phyloP scores from a whole-genome alignment of 2,329 filamentous ascomycete genomes.

The Aspergillus versicolor region DNA sequence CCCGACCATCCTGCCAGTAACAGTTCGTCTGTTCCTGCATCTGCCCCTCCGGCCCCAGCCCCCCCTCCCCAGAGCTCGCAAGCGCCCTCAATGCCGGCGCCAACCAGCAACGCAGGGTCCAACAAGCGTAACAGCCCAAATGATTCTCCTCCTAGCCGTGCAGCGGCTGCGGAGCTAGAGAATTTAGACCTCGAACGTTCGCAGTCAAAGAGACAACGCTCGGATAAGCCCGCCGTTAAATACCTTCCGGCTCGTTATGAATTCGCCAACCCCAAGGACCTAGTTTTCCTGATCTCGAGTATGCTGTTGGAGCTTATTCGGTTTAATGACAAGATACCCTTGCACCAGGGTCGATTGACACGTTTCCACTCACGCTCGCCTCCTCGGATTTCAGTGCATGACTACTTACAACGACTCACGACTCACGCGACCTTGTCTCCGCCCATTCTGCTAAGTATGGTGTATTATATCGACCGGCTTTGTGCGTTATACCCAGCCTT shows the following conservation, averaged over 20 bases:
- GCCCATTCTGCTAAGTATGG: slow-evolving; percentile 94
- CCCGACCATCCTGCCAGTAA: slow-evolving; percentile 13
- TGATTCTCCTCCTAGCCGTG: slow-evolving; percentile 24
- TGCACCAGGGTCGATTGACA: slow-evolving; percentile 82
- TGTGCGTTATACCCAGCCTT: slow-evolving; percentile 92
- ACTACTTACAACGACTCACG: slow-evolving; percentile 89
- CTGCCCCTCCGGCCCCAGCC: slow-evolving; percentile 14
- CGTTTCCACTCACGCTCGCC: slow-evolving; percentile 90
- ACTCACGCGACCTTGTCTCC: slow-evolving; percentile 92
- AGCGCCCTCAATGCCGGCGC: slow-evolving; percentile 31
- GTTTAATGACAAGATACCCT: slow-evolving; percentile 83
- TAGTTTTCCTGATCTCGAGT: slow-evolving; percentile 86
- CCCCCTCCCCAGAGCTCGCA: slow-evolving; percentile 13
- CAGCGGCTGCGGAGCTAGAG: slow-evolving; percentile 19
- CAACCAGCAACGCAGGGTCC: slow-evolving; percentile 24
- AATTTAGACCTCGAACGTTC: slow-evolving; percentile 30
- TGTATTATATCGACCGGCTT: slow-evolving; percentile 95
- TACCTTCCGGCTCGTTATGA: slow-evolving; percentile 71
- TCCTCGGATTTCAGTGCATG: slow-evolving; percentile 88
- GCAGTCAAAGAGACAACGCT: slow-evolving; percentile 48
- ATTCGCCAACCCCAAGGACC: slow-evolving; percentile 75
- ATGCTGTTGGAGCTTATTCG: slow-evolving; percentile 95
- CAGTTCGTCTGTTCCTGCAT: slow-evolving; percentile 10
- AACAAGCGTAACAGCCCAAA: slow-evolving; percentile 37
- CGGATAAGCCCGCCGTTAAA: slow-evolving; percentile 50